phyloP scores from a whole-genome alignment of 805 yeast genomes.

The Torulaspora microellipsoides region DNA sequence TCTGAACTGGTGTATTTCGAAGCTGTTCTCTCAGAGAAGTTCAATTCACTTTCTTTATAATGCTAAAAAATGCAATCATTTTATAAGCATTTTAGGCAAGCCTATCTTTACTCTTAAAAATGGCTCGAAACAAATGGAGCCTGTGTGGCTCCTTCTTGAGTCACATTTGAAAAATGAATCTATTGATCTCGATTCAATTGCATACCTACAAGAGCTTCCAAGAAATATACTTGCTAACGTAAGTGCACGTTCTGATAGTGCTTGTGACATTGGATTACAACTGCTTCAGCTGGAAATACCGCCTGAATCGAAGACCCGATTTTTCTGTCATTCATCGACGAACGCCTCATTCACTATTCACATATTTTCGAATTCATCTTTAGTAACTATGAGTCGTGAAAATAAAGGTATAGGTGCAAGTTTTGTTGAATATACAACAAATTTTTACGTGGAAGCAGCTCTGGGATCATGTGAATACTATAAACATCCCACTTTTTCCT shows the following conservation, averaged over 20 bases:
- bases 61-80: constrained; percentile 12
- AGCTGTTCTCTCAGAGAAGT: constrained; percentile 22
- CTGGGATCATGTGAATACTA: constrained; percentile 12
- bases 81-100: constrained; percentile 24
- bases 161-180: constrained; percentile 37
- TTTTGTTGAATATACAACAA: constrained; percentile 1
- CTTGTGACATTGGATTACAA: constrained; percentile 39
- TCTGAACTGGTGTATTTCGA: constrained; percentile 57
- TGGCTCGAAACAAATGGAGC: constrained; percentile 22
- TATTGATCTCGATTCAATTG: constrained; percentile 8
- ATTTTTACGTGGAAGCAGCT: neutral
- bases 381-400: constrained; percentile 7
- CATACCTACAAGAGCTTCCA: constrained; percentile 21
- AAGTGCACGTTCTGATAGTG: constrained; percentile 21
- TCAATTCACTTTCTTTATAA: constrained; percentile 33
- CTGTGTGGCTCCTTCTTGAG: constrained; percentile 49
- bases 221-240: constrained; percentile 7
- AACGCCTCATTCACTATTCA: constrained; percentile 24
- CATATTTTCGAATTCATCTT: constrained; percentile 13
- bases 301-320: constrained; percentile 2
- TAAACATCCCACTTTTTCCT: constrained; percentile 24
- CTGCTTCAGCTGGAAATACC: constrained; percentile 28
- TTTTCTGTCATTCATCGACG: constrained; percentile 26
- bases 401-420: neutral
- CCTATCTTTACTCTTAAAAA: constrained; percentile 46